Conservation (phyloP, 2,329 filamentous ascomycete species). For the Colletotrichum truncatum region DNA sequence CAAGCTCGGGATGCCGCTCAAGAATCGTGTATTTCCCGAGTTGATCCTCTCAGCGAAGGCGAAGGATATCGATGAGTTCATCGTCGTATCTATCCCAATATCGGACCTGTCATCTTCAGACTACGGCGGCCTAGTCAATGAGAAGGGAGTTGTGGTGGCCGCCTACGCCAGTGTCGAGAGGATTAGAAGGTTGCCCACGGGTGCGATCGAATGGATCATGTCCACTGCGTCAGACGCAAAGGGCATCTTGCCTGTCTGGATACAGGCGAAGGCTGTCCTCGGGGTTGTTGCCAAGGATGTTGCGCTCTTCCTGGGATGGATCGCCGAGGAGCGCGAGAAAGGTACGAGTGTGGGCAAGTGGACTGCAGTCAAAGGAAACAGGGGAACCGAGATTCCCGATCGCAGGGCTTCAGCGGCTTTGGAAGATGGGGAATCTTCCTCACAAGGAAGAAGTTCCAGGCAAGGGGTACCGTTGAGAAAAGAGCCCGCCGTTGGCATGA, state of each 20-base stretch:
- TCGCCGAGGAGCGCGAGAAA: slow-evolving; percentile 53
- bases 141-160: slow-evolving; percentile 62
- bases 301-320: slow-evolving; percentile 72
- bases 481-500: not conserved
- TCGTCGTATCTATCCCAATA: slow-evolving; percentile 67
- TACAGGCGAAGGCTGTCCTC: slow-evolving; percentile 72
- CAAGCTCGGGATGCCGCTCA: slow-evolving; percentile 61
- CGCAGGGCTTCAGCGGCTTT: slow-evolving; percentile 1
- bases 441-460: slow-evolving; percentile 20
- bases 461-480: slow-evolving; percentile 18
- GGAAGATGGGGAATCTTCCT: slow-evolving; percentile 22
- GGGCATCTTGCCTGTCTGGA: slow-evolving; percentile 70
- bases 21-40: slow-evolving; percentile 72
- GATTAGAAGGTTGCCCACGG: slow-evolving; percentile 54
- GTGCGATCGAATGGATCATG: slow-evolving; percentile 78
- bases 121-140: slow-evolving; percentile 44
- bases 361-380: slow-evolving; percentile 25
- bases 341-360: slow-evolving; percentile 29
- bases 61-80: slow-evolving; percentile 53
- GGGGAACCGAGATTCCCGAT: not conserved
- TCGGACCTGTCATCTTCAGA: slow-evolving; percentile 47
- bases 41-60: slow-evolving; percentile 66
- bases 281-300: slow-evolving; percentile 76
- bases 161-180: slow-evolving; percentile 74
- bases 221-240: slow-evolving; percentile 77